phyloP scores from a whole-genome alignment of 2,329 filamentous ascomycete species.

The Colletotrichum magnum region DNA sequence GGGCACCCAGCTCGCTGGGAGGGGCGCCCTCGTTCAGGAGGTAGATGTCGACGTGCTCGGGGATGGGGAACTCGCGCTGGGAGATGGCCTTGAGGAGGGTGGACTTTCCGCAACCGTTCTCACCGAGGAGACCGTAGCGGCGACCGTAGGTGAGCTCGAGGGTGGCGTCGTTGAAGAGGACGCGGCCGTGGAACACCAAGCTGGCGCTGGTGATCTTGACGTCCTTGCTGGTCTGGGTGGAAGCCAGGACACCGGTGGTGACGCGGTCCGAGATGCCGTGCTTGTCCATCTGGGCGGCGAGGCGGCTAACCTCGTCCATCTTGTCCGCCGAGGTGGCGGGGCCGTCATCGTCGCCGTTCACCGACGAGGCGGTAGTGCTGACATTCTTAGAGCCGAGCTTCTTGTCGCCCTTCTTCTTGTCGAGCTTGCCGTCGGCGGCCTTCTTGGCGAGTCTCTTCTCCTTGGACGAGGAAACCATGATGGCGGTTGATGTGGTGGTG shows the following conservation, averaged over 20 bases:
- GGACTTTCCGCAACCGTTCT: slow-evolving; percentile 99
- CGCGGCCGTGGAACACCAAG: slow-evolving; percentile 97
- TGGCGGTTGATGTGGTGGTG: slow-evolving; percentile 49
- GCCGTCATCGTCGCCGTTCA: slow-evolving; percentile 81
- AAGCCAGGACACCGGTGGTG: slow-evolving; percentile 95
- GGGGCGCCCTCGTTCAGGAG: slow-evolving; percentile 97
- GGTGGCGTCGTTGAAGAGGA: slow-evolving; percentile 93
- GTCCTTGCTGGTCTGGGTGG: slow-evolving; percentile 87
- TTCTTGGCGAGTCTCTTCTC: slow-evolving; percentile 81
- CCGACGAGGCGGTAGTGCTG: slow-evolving; percentile 69
- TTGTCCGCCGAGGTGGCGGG: slow-evolving; percentile 81
- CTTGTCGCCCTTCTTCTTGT: slow-evolving; percentile 81
- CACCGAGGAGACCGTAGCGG: slow-evolving; percentile 93
- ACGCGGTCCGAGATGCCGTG: slow-evolving; percentile 97
- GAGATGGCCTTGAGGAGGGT: slow-evolving; percentile 97
- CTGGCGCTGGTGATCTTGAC: slow-evolving; percentile 96
- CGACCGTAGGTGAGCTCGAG: slow-evolving; percentile 94
- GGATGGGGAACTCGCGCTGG: slow-evolving; percentile 94
- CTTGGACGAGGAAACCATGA: slow-evolving; percentile 77
- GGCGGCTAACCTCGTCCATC: slow-evolving; percentile 85
- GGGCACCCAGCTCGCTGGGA: slow-evolving; percentile 86
- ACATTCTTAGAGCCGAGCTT: slow-evolving; percentile 74
- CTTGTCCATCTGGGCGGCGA: slow-evolving; percentile 95
- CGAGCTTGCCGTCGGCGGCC: slow-evolving; percentile 76
- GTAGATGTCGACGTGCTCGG: slow-evolving; percentile 97